Evolutionary conservation across 176 grass and related monocot genomes (phyloP), one percentile per base, ranked within the genome.

Genomic region (Carex pumila): DNA sequence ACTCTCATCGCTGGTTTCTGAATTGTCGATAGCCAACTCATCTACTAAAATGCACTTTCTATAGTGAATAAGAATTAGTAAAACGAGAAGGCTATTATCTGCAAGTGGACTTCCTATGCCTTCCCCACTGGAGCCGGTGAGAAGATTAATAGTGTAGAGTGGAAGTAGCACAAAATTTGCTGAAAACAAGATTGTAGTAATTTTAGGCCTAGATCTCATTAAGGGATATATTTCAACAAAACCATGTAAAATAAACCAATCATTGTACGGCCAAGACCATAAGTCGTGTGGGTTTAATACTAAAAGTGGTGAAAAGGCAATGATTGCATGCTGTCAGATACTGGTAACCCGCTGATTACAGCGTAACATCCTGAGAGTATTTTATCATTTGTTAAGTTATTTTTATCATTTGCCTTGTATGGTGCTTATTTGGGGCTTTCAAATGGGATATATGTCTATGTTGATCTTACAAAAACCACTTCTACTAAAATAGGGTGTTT

Each of bases 141-240:
- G 87, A 86, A 91, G 92, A 85, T 95, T 98, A 71, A 95, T 90
- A 78, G 93, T 98, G 85, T 98, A 98, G 73, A 95, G 93, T 74
- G 93, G 96, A 57, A 98, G 85, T 69, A 98, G 84, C 49, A 98
- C 91, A 81, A 98, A 73, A 90, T 93, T 98, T 85, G 96, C 96
- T 98, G 92, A 90, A 95, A 78, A 72, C 25, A 90, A 87, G 69
- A 71, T 84, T 76, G 49, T 17, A 31, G 22, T 56, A 10, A 77
- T 57, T 54, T 77, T 77, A 77, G 25, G 73, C 73, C 13, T 31
- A 77, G 50, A 77, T 56, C 73, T 77, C 50, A 34, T 31, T 55
- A 17, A 32, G 13, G 72, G 50, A 56, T 8, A 9, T 68, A 47
- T 30, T 85, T 79, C 21, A 47, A 84, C 59, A 50, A 87, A 85